phyloP scores from a whole-genome alignment of 2,329 filamentous ascomycete species.

The Cladosporium velox region DNA sequence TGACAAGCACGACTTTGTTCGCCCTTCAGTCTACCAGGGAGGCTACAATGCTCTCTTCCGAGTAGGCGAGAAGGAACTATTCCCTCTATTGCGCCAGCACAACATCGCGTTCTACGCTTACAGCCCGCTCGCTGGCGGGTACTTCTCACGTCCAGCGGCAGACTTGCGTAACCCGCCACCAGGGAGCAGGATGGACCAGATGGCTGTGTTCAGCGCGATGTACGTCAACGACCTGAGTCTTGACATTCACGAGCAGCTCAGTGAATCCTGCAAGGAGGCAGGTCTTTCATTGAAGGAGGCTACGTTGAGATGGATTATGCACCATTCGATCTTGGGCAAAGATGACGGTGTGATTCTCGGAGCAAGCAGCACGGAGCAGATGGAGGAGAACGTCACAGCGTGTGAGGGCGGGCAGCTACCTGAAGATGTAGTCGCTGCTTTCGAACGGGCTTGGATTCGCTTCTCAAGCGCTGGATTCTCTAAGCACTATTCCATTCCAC shows the following conservation, averaged over 20 bases:
- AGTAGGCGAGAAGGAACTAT: slow-evolving; percentile 45
- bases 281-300: slow-evolving; percentile 46
- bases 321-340: slow-evolving; percentile 45
- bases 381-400: slow-evolving; percentile 35
- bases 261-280: slow-evolving; percentile 39
- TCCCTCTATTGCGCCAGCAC: slow-evolving; percentile 46
- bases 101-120: slow-evolving; percentile 49
- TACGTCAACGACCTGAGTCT: slow-evolving; percentile 50
- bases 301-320: slow-evolving; percentile 49
- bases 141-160: slow-evolving; percentile 44
- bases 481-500: slow-evolving; percentile 15
- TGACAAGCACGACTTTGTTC: slow-evolving; percentile 44
- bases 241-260: slow-evolving; percentile 44
- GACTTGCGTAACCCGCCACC: slow-evolving; percentile 36
- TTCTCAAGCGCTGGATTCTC: slow-evolving; percentile 12
- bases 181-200: slow-evolving; percentile 33
- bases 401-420: slow-evolving; percentile 33
- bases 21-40: slow-evolving; percentile 52
- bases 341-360: slow-evolving; percentile 46
- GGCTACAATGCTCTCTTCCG: slow-evolving; percentile 51
- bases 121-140: slow-evolving; percentile 38
- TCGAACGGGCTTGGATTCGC: slow-evolving; percentile 27
- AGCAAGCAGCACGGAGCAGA: slow-evolving; percentile 36
- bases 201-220: slow-evolving; percentile 39
- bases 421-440: slow-evolving; percentile 26